Evolutionary conservation across 257 asterid species (phyloP), one percentile per base, ranked within the genome.

Genomic region (Anisodus tanguticus): DNA sequence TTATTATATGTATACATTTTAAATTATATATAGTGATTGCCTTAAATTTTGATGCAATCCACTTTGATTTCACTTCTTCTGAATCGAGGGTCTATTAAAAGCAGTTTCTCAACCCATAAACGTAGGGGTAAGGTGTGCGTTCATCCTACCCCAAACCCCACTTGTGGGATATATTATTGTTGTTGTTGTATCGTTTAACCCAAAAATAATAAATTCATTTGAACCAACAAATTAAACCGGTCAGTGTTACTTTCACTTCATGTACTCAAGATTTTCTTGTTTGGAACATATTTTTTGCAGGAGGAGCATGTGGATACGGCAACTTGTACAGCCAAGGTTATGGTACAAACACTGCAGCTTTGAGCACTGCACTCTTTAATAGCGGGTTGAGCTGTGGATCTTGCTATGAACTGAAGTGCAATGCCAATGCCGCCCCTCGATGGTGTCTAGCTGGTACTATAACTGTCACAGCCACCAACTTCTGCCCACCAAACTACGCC

Each of bases 251-350:
- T 31, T 4, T 11, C 26, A 82, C 13, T 4, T 69, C 19, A 82
- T 17, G 49, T 5, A 13, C 13, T 47, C 39, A 45, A 43, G 11
- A 59, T 22, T 19, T 15, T 41, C 6, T 60, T 58, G 3, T 55
- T 4, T 1, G 37, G 11, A 16, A 17, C 4, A 43, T 35, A 54
- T 2, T 9, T 9, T 13, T 63, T 84, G 87, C 82, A 89, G 93
- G 95, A 31, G 94, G 95, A 22, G 95, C 93, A 11, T 92, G 95
- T 74, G 94, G 95, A 8, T 92, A 92, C 22, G 95, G 93, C 2
- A 88, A 92, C 49, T 69, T 92, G 86, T 90, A 87, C 84, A 90
- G 92, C 80, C 91, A 91, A 81, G 93, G 94, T 0, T 91, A 91
- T 51, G 94, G 94, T 53, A 90, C 94, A 35, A 86, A 83, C 88